Conservation (phyloP, 1,284 basidiomycete genomes). For the Tremellales sp. region DNA sequence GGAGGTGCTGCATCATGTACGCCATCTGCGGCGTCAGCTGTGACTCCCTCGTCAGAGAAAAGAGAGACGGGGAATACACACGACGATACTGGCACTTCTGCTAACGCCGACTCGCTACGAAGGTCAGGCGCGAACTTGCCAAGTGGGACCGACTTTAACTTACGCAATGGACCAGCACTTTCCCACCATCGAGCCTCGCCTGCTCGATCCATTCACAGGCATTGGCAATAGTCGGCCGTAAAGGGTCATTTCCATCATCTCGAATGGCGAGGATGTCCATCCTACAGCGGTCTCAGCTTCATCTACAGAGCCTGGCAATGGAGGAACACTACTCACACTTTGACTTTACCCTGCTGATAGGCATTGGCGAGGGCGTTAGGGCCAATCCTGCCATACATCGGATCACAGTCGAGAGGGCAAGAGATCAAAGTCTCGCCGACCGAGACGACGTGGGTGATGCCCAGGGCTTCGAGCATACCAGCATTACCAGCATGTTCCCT, state of each 20-base stretch:
- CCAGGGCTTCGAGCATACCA: slow-evolving; percentile 91
- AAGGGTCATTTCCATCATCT: slow-evolving; percentile 93
- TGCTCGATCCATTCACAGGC: slow-evolving; percentile 92
- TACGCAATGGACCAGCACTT: slow-evolving; percentile 85
- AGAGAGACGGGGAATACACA: slow-evolving; percentile 47
- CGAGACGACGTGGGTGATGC: slow-evolving; percentile 95
- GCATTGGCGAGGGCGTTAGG: slow-evolving; percentile 37
- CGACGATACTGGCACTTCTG: slow-evolving; percentile 85
- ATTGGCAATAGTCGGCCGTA: slow-evolving; percentile 78
- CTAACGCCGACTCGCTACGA: slow-evolving; percentile 80
- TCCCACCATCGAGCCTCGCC: slow-evolving; percentile 74
- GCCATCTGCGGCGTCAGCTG: slow-evolving; percentile 61
- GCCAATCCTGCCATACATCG: slow-evolving; percentile 26
- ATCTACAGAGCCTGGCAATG: background rate
- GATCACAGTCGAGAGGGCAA: slow-evolving; percentile 21
- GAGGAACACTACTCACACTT: slow-evolving; percentile 26
- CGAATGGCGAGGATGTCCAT: slow-evolving; percentile 49
- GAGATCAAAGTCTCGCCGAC: slow-evolving; percentile 67
- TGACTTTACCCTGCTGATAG: slow-evolving; percentile 38
- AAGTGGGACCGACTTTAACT: slow-evolving; percentile 6
- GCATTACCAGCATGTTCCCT: slow-evolving; percentile 91
- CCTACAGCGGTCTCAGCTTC: slow-evolving; percentile 12
- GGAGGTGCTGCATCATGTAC: slow-evolving; percentile 93
- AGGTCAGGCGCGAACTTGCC: slow-evolving; percentile 1
- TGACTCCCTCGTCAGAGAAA: background rate